Percentiles rank a stretch among this genome's conserved stretches.
These are phyloP conservation scores for Alternaria metachromatica DNA, from an alignment of 2,329 filamentous ascomycete genomes.

Conservation along the genomic window DNA sequence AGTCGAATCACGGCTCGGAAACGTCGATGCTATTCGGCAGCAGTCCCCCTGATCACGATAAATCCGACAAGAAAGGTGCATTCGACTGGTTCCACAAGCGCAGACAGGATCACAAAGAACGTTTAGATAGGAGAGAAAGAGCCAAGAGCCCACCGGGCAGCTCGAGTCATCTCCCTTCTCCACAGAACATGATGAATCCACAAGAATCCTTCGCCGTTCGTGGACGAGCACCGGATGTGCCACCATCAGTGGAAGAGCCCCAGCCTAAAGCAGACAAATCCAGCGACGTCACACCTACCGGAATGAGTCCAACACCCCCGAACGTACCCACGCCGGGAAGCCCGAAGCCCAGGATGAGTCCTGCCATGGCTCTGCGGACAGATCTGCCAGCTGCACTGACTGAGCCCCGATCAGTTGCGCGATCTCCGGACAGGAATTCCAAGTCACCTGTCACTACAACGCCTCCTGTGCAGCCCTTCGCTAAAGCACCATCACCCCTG, in stretches of 20 bases:
- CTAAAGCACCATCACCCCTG: not conserved
- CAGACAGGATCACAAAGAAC: constrained; percentile 64
- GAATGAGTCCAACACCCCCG: constrained; percentile 13
- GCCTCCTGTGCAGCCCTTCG: not conserved
- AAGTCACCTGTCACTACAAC: not conserved
- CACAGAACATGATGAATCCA: constrained; percentile 29
- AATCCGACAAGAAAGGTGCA: constrained; percentile 63
- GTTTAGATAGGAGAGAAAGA: constrained; percentile 60
- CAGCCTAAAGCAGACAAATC: constrained; percentile 19
- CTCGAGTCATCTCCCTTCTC: constrained; percentile 26
- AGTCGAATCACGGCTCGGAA: constrained; percentile 38
- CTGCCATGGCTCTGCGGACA: constrained; percentile 4
- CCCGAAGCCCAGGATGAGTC: not conserved
- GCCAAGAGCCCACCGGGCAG: constrained; percentile 59
- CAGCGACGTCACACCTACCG: constrained; percentile 30
- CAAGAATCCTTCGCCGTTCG: constrained; percentile 22
- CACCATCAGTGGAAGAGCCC: constrained; percentile 14
- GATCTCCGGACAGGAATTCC: constrained; percentile 13
- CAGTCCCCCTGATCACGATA: constrained; percentile 42
- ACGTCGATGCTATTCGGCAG: constrained; percentile 42
- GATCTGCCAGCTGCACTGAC: constrained; percentile 20
- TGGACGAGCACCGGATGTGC: constrained; percentile 39
- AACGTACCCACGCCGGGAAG: not conserved
- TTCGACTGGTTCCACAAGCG: constrained; percentile 72
- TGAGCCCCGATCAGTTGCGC: constrained; percentile 16